These are phyloP conservation scores for Talaromyces albobiverticillius DNA, from an alignment of 2,329 filamentous ascomycete species.

Conservation along the genomic window DNA sequence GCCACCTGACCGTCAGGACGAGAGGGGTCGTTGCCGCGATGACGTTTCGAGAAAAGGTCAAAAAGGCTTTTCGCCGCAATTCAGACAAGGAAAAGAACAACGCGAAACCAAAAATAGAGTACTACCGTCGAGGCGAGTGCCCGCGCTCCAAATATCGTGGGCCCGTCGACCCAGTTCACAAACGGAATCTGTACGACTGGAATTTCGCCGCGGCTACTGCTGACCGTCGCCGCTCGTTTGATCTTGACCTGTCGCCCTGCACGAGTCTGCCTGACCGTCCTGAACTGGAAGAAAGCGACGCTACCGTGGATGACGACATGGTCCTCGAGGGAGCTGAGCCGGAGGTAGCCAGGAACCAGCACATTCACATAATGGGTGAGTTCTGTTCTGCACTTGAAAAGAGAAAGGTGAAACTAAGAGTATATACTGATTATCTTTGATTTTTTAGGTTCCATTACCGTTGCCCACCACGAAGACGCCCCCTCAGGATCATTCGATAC, in stretches of 20 bases:
- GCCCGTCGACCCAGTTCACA: slow-evolving; percentile 46
- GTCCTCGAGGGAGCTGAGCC: slow-evolving; percentile 14
- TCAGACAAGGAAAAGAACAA: slow-evolving; percentile 18
- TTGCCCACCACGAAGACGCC: slow-evolving; percentile 23
- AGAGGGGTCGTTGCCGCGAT: slow-evolving; percentile 19
- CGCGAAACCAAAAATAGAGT: slow-evolving; percentile 43
- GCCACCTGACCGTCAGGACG: too few relatives aligned
- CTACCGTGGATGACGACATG: slow-evolving; percentile 22
- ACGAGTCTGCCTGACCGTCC: slow-evolving; percentile 24
- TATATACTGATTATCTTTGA: background rate
- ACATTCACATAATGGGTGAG: slow-evolving; percentile 6
- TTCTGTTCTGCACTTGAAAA: background rate
- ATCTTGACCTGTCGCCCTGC: slow-evolving; percentile 38
- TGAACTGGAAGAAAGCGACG: slow-evolving; percentile 17
- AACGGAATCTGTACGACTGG: slow-evolving; percentile 43
- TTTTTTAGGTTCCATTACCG: slow-evolving; percentile 19
- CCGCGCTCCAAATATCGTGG: slow-evolving; percentile 49
- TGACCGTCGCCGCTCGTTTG: slow-evolving; percentile 33
- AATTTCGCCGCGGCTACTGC: slow-evolving; percentile 38
- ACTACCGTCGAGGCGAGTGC: slow-evolving; percentile 48
- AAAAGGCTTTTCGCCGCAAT: slow-evolving; percentile 33
- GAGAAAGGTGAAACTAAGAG: too few relatives aligned
- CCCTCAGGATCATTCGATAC: slow-evolving; percentile 25
- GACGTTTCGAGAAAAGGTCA: slow-evolving; percentile 38
- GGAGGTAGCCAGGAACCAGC: slow-evolving; percentile 14